Percentiles rank a stretch among this genome's conserved stretches.
phyloP scores from a whole-genome alignment of 2,329 filamentous ascomycete species.

The Colletotrichum graminicola region DNA sequence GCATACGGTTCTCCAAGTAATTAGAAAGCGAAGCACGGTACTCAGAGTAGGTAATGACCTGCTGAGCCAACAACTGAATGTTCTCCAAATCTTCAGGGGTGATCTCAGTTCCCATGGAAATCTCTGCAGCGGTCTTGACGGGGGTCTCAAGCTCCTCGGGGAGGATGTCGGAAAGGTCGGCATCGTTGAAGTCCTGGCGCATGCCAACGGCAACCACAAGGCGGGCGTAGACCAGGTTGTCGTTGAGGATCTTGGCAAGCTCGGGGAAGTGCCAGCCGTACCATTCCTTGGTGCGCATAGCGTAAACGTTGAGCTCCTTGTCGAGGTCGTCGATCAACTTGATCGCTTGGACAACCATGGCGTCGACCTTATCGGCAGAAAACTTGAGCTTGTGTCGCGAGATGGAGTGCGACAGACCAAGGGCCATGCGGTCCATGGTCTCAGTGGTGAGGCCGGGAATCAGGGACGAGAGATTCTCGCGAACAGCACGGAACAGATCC shows the following conservation, averaged over 20 bases:
- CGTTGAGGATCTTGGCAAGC: conserved; percentile 95
- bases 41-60: conserved; percentile 92
- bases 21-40: conserved; percentile 89
- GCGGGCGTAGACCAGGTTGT: conserved; percentile 93
- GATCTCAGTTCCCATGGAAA: conserved; percentile 99
- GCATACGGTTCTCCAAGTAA: conserved; percentile 94
- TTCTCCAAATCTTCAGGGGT: conserved; percentile 92
- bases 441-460: conserved; percentile 88
- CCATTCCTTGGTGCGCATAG: conserved; percentile 99
- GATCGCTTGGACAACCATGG: conserved; percentile 99
- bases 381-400: conserved; percentile 99
- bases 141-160: conserved; percentile 94
- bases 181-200: conserved; percentile 80
- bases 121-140: conserved; percentile 93
- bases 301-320: conserved; percentile 98
- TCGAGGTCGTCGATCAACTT: conserved; percentile 94
- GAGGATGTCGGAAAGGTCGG: conserved; percentile 88
- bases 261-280: conserved; percentile 99
- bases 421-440: conserved; percentile 92
- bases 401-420: conserved; percentile 96
- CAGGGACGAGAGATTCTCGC: conserved; percentile 88
- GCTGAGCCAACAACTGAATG: conserved; percentile 90
- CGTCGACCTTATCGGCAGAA: conserved; percentile 97
- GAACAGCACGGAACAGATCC: conserved; percentile 95
- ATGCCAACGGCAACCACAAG: conserved; percentile 92